Conservation (phyloP, 306 rosid genomes). For the Parietaria judaica region DNA sequence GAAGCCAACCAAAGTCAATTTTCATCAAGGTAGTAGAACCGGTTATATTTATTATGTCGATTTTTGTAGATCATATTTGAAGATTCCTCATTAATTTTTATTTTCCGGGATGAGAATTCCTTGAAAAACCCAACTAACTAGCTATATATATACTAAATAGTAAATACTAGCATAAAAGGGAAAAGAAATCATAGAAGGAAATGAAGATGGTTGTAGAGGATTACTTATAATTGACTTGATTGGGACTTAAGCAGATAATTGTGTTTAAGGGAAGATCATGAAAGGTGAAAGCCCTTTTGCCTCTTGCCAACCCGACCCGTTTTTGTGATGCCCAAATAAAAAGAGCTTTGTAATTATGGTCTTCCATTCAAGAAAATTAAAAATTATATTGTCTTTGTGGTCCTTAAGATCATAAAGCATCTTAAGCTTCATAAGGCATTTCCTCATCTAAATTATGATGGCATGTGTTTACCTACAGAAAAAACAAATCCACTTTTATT, state of each 20-base stretch:
- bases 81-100: too few relatives aligned
- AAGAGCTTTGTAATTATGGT: conserved; percentile 32
- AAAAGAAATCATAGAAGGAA: conserved; percentile 7
- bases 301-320: conserved; percentile 71
- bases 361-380: too few relatives aligned
- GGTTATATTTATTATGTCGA: too few relatives aligned
- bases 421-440: conserved; percentile 34
- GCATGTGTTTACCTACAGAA: neutral
- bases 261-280: conserved; percentile 26
- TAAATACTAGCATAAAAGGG: neutral
- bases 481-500: neutral
- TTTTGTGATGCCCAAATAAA: conserved; percentile 35
- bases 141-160: too few relatives aligned
- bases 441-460: conserved; percentile 21
- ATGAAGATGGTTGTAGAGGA: conserved; percentile 23
- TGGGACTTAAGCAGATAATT: conserved; percentile 41
- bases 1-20: too few relatives aligned
- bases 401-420: conserved; percentile 33
- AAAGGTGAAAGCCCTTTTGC: conserved; percentile 42
- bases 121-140: too few relatives aligned
- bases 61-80: too few relatives aligned
- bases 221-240: conserved; percentile 20
- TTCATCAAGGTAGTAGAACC: too few relatives aligned
- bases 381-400: too few relatives aligned
- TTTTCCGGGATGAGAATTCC: too few relatives aligned